Evolutionary conservation across 306 rosid species (phyloP).

Genomic region (Fagus sylvatica): DNA sequence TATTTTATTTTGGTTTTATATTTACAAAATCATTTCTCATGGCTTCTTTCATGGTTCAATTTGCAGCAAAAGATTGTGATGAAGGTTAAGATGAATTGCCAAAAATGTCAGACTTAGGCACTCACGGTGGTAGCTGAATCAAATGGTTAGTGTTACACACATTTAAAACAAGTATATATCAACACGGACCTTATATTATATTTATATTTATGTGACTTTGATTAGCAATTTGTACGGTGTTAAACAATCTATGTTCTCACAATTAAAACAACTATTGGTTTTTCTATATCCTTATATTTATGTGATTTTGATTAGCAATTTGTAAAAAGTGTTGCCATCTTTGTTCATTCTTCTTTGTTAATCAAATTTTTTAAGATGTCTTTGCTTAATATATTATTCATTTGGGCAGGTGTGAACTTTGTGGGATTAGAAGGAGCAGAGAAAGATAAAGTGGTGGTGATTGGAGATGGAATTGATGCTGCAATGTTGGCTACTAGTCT

Average conservation of each 20-base stretch:
- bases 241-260: neutral
- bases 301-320: neutral
- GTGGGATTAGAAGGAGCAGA: neutral
- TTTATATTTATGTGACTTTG: neutral
- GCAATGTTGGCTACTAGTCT: neutral
- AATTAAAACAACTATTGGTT: too few species aligned
- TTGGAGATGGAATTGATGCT: conserved; percentile 7
- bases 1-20: neutral
- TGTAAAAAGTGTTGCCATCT: too few species aligned
- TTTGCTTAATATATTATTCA: too few species aligned
- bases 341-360: too few species aligned
- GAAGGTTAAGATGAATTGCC: neutral
- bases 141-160: neutral
- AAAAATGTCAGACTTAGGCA: neutral
- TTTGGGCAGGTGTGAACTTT: neutral
- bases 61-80: conserved; percentile 13
- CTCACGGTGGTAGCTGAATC: neutral
- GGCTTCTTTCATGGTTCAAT: neutral
- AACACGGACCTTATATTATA: neutral
- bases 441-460: neutral
- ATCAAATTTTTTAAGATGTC: too few species aligned
- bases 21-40: neutral
- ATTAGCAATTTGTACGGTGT: too few species aligned
- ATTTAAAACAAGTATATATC: too few species aligned
- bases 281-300: neutral